phyloP scores from a whole-genome alignment of 1,139 yeast genomes.

The Hyphopichia khmerensis region DNA sequence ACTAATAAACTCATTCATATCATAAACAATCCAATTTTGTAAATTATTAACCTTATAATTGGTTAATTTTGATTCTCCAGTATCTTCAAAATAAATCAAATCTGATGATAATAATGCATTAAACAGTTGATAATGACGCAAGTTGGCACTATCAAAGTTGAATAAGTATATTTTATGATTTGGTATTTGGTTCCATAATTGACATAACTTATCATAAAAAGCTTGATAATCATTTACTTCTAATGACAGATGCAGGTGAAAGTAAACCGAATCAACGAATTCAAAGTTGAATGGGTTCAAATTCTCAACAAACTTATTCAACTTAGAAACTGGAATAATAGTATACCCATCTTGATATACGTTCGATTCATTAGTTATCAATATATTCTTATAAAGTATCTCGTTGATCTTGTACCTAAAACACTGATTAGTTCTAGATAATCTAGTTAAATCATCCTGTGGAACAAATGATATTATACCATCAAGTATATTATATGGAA shows the following conservation, averaged over 20 bases:
- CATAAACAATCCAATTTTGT: conserved; percentile 22
- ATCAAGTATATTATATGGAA: conserved; percentile 8
- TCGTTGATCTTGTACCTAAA: conserved; percentile 15
- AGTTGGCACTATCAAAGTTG: conserved; percentile 21
- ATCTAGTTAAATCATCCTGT: conserved; percentile 11
- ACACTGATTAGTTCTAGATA: conserved; percentile 12
- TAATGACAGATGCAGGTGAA: conserved; percentile 19
- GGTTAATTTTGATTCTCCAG: neutral
- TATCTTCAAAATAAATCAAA: conserved; percentile 13
- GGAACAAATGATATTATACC: conserved; percentile 5
- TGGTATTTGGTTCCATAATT: conserved; percentile 14
- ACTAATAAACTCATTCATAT: conserved; percentile 17
- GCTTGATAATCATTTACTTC: conserved; percentile 15
- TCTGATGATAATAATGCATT: conserved; percentile 14
- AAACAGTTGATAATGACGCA: conserved; percentile 18
- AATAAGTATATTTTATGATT: conserved; percentile 15
- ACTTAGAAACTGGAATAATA: conserved; percentile 8
- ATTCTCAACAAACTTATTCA: conserved; percentile 12
- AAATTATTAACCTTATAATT: conserved; percentile 15
- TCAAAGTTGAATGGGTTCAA: conserved; percentile 14
- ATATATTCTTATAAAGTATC: conserved; percentile 16
- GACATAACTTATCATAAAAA: conserved; percentile 15
- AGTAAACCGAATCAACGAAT: conserved; percentile 14
- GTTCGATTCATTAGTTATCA: conserved; percentile 9
- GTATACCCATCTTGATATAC: conserved; percentile 7